Percentiles rank a stretch among this genome's conserved stretches.
Evolutionary conservation across 2,329 filamentous ascomycete species (phyloP).

Genomic region (Microsporum canis): DNA sequence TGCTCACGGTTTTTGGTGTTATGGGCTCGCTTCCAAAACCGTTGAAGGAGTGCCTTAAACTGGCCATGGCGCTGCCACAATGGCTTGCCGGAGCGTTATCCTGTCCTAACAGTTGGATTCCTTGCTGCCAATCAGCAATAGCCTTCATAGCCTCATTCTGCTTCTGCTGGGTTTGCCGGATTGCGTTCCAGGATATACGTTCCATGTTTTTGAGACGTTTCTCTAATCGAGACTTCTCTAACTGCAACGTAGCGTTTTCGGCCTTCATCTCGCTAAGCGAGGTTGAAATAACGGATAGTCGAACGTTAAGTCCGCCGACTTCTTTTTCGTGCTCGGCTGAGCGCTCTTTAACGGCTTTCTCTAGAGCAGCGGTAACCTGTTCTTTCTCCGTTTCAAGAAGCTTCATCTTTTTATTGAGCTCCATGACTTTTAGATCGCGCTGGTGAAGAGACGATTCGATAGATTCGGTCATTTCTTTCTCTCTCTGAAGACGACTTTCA

Average conservation of each 20-base stretch:
- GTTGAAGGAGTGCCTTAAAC: slow-evolving; percentile 8
- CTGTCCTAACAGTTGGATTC: slow-evolving; percentile 15
- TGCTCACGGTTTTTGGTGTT: slow-evolving; percentile 32
- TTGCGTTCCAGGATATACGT: slow-evolving; percentile 27
- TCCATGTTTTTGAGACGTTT: slow-evolving; percentile 28
- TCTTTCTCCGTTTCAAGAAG: slow-evolving; percentile 25
- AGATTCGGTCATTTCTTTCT: slow-evolving; percentile 24
- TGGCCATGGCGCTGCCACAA: neutral
- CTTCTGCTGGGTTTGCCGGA: slow-evolving; percentile 29
- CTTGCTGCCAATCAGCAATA: slow-evolving; percentile 15
- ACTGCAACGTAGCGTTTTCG: slow-evolving; percentile 28
- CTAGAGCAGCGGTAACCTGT: slow-evolving; percentile 16
- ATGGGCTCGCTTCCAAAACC: slow-evolving; percentile 29
- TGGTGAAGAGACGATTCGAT: slow-evolving; percentile 28
- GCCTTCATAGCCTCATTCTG: slow-evolving; percentile 20
- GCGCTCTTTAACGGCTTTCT: slow-evolving; percentile 18
- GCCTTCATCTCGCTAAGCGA: slow-evolving; percentile 27
- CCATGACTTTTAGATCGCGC: slow-evolving; percentile 26
- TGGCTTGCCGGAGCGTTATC: neutral
- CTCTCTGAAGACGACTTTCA: slow-evolving; percentile 24
- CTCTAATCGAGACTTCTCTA: slow-evolving; percentile 27
- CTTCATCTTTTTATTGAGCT: slow-evolving; percentile 27
- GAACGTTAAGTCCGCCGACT: slow-evolving; percentile 31
- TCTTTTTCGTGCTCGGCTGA: slow-evolving; percentile 25
- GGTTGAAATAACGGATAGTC: slow-evolving; percentile 31